A percentile compares a stretch with the other conserved stretches of the same genome.
Conservation (phyloP, 2,329 filamentous ascomycete species). For the Cladosporium austrohemisphaericum region DNA sequence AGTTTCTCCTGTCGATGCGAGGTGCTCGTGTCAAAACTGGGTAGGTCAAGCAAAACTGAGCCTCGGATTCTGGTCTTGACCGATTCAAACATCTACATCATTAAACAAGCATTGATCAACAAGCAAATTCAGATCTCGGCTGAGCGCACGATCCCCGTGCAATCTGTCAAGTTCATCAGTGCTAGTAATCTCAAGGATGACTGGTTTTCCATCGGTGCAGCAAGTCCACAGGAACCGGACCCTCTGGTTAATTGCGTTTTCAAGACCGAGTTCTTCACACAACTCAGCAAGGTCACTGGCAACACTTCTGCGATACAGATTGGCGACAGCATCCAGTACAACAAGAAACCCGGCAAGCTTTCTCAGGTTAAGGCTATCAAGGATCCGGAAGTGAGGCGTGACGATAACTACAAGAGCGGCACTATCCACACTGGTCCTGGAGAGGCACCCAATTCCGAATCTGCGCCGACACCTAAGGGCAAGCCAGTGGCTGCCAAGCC, state of each 20-base stretch:
- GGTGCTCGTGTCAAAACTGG: constrained; percentile 88
- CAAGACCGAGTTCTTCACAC: constrained; percentile 96
- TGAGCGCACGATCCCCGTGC: constrained; percentile 77
- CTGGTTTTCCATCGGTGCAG: constrained; percentile 91
- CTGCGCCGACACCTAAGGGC: constrained; percentile 78
- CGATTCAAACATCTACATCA: constrained; percentile 74
- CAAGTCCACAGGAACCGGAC: constrained; percentile 87
- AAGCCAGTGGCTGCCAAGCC: constrained; percentile 84
- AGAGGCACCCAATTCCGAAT: constrained; percentile 76
- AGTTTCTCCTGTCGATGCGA: constrained; percentile 92
- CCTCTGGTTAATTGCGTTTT: constrained; percentile 90
- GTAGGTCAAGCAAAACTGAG: constrained; percentile 89
- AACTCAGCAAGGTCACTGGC: constrained; percentile 66
- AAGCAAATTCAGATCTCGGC: constrained; percentile 75
- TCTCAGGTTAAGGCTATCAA: constrained; percentile 85
- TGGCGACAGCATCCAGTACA: constrained; percentile 82
- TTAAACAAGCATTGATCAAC: constrained; percentile 79
- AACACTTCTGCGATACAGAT: constrained; percentile 80
- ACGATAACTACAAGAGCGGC: constrained; percentile 91
- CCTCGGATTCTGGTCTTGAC: constrained; percentile 83
- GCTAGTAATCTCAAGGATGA: constrained; percentile 82
- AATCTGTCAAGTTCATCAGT: constrained; percentile 83
- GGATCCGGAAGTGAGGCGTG: constrained; percentile 67
- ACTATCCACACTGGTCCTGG: constrained; percentile 82
- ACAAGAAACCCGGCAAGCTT: constrained; percentile 95